Evolutionary conservation across 2,329 filamentous ascomycete genomes (phyloP).

Genomic region (Cyphellophora attinorum): DNA sequence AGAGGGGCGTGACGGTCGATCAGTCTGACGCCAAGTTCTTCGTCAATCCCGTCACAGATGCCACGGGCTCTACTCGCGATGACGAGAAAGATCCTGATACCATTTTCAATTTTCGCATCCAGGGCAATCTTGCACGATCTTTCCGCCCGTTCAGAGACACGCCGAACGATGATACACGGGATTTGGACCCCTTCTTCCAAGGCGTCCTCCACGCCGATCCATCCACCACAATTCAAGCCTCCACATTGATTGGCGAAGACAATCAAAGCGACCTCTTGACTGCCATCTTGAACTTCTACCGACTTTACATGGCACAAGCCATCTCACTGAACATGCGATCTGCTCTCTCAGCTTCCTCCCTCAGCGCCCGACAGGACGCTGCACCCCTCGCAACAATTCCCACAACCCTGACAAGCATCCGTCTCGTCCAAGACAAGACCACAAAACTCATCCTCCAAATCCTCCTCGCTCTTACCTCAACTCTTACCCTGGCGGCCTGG

Average conservation of each 20-base stretch:
- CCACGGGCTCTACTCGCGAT: slow-evolving; percentile 1
- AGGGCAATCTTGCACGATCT: slow-evolving; percentile 16
- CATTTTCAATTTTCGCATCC: slow-evolving; percentile 18
- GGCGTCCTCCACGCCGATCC: slow-evolving; percentile 13
- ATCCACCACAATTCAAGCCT: slow-evolving; percentile 4
- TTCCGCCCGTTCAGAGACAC: slow-evolving; percentile 13
- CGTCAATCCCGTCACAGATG: slow-evolving; percentile 13
- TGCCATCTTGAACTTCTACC: slow-evolving; percentile 14
- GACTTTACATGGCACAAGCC: slow-evolving; percentile 18
- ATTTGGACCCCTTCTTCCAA: slow-evolving; percentile 15
- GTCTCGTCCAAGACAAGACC: slow-evolving; percentile 15
- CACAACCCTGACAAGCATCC: slow-evolving; percentile 13
- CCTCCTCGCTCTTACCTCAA: slow-evolving; percentile 14
- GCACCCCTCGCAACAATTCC: slow-evolving; percentile 1
- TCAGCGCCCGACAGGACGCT: slow-evolving; percentile 2
- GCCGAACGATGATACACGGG: slow-evolving; percentile 5
- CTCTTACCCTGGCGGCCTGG: slow-evolving; percentile 11
- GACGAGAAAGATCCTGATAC: slow-evolving; percentile 5
- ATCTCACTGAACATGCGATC: slow-evolving; percentile 17
- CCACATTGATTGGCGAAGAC: slow-evolving; percentile 6
- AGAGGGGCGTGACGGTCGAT: slow-evolving; percentile 7
- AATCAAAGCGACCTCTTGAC: slow-evolving; percentile 11
- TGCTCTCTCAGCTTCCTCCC: slow-evolving; percentile 2
- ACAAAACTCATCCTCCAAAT: slow-evolving; percentile 16
- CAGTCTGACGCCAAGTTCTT: slow-evolving; percentile 5